Base-by-base conservation (phyloP, 257 asterid species). In the Scutellaria minor region DNA sequence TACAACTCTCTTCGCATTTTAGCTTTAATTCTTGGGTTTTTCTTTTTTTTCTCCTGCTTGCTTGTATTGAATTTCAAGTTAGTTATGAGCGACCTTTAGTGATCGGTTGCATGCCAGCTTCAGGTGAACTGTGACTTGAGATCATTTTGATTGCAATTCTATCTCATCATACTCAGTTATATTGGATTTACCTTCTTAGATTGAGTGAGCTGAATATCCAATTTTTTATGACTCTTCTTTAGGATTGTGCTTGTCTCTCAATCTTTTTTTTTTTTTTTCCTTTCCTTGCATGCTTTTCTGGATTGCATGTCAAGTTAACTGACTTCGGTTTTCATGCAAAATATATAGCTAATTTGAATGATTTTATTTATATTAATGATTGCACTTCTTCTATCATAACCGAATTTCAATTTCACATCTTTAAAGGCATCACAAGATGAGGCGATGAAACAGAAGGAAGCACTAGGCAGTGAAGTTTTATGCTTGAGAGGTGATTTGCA, bases 371-470 rank as follows among this genome's bases (percentile, higher is more conserved):
- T 57, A 4, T 27, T 56, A 56, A 27, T 0, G 45, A 58, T 4
- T 10, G 42, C 10, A 11, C 31, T 53, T 8, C 12, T 54, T 10
- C 10, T 3, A 46, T 12, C 12, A 10, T 10, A 7, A 5, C 9
- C 42, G 7, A 12, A 39, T 37, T 51, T 31, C 55, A 7, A 56
- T 64, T 66, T 12, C 61, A 75, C 72, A 53, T 54, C 37, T 39
- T 76, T 13, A 27, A 78, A 95, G 99, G 75, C 80, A 71, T 69
- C 81, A 45, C 96, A 89, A 85, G 98, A 87, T 40, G 97, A 95
- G 66, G 85, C 85, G 45, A 66, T 77, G 71, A 89, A 79, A 75
- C 96, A 86, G 83, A 95, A 90, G 77, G 96, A 95, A 82, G 74
- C 84, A 48, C 72, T 95, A 76, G 85, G 78, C 10, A 83, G 62